A percentile compares a stretch with the other conserved stretches of the same genome.
Evolutionary conservation across 208 protist species (phyloP).

Genomic region (Leptomonas pyrrhocoris): DNA sequence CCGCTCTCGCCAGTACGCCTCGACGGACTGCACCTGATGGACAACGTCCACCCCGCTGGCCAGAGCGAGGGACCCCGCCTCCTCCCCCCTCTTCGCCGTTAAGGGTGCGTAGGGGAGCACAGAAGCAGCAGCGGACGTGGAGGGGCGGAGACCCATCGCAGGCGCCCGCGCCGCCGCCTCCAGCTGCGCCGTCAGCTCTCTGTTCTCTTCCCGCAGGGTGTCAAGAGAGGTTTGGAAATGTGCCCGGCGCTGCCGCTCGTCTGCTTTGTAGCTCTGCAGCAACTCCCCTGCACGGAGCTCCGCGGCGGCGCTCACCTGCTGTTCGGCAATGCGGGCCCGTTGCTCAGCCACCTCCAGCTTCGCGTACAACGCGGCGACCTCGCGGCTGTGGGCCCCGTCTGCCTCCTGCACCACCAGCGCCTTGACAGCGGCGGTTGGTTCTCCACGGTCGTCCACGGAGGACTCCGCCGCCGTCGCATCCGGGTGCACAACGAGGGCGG

Average conservation of each 20-base stretch:
- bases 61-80: not conserved
- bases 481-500: not conserved
- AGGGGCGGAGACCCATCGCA: slow-evolving; percentile 17
- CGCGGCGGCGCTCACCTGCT: slow-evolving; percentile 27
- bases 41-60: slow-evolving; percentile 41
- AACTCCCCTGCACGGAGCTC: slow-evolving; percentile 31
- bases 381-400: slow-evolving; percentile 32
- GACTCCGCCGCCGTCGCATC: not conserved
- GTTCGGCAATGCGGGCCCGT: slow-evolving; percentile 23
- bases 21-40: slow-evolving; percentile 43
- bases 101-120: not conserved
- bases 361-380: slow-evolving; percentile 39
- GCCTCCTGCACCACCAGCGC: slow-evolving; percentile 22
- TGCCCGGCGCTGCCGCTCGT: slow-evolving; percentile 41
- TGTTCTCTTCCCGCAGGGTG: slow-evolving; percentile 53
- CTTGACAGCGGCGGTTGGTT: not conserved
- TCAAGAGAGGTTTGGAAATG: slow-evolving; percentile 58
- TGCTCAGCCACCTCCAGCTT: slow-evolving; percentile 35
- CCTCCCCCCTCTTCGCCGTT: not conserved
- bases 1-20: slow-evolving; percentile 59
- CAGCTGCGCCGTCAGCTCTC: slow-evolving; percentile 37
- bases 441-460: no score
- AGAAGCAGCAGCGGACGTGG: not conserved
- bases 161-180: slow-evolving; percentile 29
- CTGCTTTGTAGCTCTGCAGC: slow-evolving; percentile 32